These are phyloP conservation scores for Calonectria henricotiae DNA, from an alignment of 2,329 filamentous ascomycete species.

Conservation along the genomic window DNA sequence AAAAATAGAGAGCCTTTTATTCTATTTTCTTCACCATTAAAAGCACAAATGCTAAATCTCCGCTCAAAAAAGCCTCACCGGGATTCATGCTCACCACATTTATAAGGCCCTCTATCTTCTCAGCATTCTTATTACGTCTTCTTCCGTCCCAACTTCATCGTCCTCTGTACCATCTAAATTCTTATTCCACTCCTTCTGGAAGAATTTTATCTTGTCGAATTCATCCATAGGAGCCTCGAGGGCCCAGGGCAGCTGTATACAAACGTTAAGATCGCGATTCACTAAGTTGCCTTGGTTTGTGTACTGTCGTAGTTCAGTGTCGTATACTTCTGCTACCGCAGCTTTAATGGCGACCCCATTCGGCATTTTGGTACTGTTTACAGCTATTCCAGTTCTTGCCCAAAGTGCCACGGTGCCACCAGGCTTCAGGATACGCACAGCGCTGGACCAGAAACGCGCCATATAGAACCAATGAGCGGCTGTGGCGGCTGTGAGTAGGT, in stretches of 20 bases:
- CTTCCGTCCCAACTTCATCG: neutral
- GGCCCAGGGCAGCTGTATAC: neutral
- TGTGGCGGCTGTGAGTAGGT: conserved; percentile 68
- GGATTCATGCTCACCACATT: neutral
- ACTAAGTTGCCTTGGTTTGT: neutral
- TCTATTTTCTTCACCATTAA: neutral
- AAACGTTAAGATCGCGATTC: neutral
- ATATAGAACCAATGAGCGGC: conserved; percentile 75
- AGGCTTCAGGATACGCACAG: conserved; percentile 65
- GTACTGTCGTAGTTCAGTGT: neutral
- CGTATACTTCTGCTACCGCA: neutral
- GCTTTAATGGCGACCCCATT: neutral
- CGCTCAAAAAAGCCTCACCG: neutral
- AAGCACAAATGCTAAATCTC: neutral
- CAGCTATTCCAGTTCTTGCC: conserved; percentile 48
- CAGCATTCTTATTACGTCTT: neutral
- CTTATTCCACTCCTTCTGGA: neutral
- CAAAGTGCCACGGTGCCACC: conserved; percentile 71
- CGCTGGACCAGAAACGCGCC: conserved; percentile 65
- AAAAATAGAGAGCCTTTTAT: neutral
- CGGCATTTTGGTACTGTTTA: neutral
- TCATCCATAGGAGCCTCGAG: neutral
- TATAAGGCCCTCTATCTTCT: neutral
- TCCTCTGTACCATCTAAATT: neutral
- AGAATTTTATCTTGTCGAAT: neutral